A percentile compares a stretch with the other conserved stretches of the same genome.
These are phyloP conservation scores for Coprinellus micaceus DNA, from an alignment of 768 basidiomycete genomes.

Conservation along the genomic window DNA sequence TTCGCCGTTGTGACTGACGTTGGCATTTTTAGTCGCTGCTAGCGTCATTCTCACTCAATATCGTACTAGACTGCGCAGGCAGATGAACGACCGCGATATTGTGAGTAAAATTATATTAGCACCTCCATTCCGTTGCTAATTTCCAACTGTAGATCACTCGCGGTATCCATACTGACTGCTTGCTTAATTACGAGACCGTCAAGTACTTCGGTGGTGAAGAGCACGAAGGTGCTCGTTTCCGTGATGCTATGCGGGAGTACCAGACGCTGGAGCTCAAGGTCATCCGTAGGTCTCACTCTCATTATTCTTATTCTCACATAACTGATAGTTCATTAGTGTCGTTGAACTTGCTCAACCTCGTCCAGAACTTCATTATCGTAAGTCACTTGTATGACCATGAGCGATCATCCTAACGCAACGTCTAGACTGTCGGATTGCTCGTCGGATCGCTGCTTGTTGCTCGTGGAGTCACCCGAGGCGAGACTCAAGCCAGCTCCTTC, in stretches of 20 bases:
- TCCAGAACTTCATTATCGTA: constrained; percentile 80
- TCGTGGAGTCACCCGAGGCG: constrained; percentile 53
- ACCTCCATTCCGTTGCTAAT: background rate
- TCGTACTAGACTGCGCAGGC: constrained; percentile 68
- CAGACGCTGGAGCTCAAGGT: constrained; percentile 74
- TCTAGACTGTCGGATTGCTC: constrained; percentile 72
- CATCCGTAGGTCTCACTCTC: constrained; percentile 46
- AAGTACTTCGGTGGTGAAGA: constrained; percentile 88
- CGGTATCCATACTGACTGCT: constrained; percentile 78
- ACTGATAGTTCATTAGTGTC: constrained; percentile 41
- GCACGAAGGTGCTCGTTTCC: constrained; percentile 70
- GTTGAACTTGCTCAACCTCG: constrained; percentile 69
- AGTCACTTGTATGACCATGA: constrained; percentile 18
- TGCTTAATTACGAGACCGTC: constrained; percentile 81
- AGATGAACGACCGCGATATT: constrained; percentile 82
- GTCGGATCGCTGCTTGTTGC: constrained; percentile 81
- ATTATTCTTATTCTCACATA: constrained; percentile 4
- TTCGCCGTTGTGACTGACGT: too few species aligned
- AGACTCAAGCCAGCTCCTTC: constrained; percentile 55
- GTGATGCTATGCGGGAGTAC: constrained; percentile 67
- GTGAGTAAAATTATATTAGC: constrained; percentile 36
- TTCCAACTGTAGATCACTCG: constrained; percentile 52
- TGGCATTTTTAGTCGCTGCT: constrained; percentile 46
- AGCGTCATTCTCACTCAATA: constrained; percentile 65
- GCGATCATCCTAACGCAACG: background rate